Evolutionary conservation across 495 filamentous ascomycete genomes (phyloP).

Genomic region (Aspergillus haitiensis): DNA sequence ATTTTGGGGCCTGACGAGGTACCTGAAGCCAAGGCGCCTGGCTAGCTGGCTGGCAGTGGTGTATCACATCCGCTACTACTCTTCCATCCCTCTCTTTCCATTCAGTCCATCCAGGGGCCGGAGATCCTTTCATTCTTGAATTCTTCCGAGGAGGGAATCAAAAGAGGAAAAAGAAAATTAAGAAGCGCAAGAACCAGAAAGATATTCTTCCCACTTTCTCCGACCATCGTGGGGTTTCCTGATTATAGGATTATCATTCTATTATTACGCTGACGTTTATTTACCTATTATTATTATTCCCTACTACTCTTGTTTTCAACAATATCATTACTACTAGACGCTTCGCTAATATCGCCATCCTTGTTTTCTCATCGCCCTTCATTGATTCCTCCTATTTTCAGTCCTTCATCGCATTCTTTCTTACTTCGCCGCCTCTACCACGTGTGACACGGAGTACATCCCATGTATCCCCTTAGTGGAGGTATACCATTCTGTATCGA

Average conservation of each 20-base stretch:
- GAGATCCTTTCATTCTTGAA: slow-evolving; percentile 3
- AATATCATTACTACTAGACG: neutral
- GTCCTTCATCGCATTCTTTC: neutral
- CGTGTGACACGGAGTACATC: slow-evolving; percentile 12
- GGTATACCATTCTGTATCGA: slow-evolving; percentile 10
- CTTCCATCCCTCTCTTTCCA: slow-evolving; percentile 7
- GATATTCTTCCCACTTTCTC: slow-evolving; percentile 2
- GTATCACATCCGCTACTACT: slow-evolving; percentile 15
- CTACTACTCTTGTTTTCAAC: neutral
- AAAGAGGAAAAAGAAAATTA: neutral
- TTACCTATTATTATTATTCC: no score
- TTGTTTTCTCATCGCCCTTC: neutral
- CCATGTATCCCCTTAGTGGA: slow-evolving; percentile 6
- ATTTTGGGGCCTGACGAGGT: slow-evolving; percentile 20
- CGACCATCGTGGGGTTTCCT: neutral
- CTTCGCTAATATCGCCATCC: neutral
- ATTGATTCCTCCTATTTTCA: neutral
- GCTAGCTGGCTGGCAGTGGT: slow-evolving; percentile 15
- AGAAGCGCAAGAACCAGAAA: neutral
- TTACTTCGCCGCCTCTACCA: slow-evolving; percentile 4
- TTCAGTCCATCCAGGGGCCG: slow-evolving; percentile 7
- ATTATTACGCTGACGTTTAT: no score
- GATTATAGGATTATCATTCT: neutral
- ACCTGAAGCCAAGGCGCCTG: slow-evolving; percentile 24
- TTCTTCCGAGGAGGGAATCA: slow-evolving; percentile 3